Evolutionary conservation across 2,329 filamentous ascomycete genomes (phyloP), one percentile per base, ranked within the genome.

Genomic region (Plectosphaerella cucumerina): DNA sequence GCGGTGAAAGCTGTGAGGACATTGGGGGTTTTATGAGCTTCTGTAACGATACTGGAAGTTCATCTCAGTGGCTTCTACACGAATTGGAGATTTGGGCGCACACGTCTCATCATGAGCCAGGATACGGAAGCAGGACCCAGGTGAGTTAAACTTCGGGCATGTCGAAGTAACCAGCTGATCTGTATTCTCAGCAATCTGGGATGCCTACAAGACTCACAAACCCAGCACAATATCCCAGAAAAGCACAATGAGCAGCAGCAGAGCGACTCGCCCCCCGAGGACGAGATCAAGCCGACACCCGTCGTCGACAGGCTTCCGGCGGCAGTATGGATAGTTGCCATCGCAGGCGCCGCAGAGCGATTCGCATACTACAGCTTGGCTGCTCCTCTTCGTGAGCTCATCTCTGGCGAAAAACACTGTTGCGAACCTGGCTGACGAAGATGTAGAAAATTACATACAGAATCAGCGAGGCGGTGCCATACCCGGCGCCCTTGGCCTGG

Each of bases 401-500:
- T n/a, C n/a, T n/a, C n/a, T n/a, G n/a, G n/a, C n/a, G n/a, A n/a
- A 9, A 26, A 21, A 15, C 8, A 6, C 26, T 11, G 4, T 10
- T 11, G 8, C 3, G 26, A 6, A 26, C 43, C 3, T 8, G 12
- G 10, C 22, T 44, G 18, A 12, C 14, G 12, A 41, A 4, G n/a
- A 9, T 8, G 12, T 35, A 71, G 68, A 74, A 54, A 73, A 74
- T 56, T 72, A 73, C 53, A 70, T 73, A 56, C 66, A 73, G 50
- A 64, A 73, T 50, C 56, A 61, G 8, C 53, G 58, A 17, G 55
- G 57, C 9, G 55, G 56, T n/a, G 50, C 56, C 11, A 64, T 68
- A 1, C 76, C 78, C 1, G 78, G 77, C 57, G 76, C 74, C 4
- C 62, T 81, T 4, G 72, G 72, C 2, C 59, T 79, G 11, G 76